Evolutionary conservation across 495 filamentous ascomycete genomes (phyloP).

Genomic region (Neurospora tetraspora): DNA sequence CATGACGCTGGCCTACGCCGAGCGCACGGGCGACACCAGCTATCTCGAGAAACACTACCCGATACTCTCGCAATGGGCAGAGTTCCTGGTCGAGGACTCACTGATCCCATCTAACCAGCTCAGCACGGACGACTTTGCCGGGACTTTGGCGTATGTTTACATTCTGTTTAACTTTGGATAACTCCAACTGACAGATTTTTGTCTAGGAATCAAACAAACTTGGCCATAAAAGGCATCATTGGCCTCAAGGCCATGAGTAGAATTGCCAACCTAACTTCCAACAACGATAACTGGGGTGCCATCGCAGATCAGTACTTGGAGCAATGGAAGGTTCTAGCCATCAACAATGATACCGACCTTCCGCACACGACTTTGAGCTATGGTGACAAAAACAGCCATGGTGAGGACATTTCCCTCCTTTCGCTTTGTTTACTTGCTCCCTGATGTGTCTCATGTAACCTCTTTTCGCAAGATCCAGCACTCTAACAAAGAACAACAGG

Average conservation of each 20-base stretch:
- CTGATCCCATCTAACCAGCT: constrained; percentile 78
- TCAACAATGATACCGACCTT: constrained; percentile 53
- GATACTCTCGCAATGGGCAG: constrained; percentile 79
- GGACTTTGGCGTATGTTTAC: constrained; percentile 47
- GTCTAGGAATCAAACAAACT: constrained; percentile 70
- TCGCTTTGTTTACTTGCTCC: background rate
- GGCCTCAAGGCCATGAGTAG: constrained; percentile 89
- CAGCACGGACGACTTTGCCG: constrained; percentile 90
- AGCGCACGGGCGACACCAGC: constrained; percentile 30
- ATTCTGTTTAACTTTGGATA: background rate
- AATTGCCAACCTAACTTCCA: constrained; percentile 53
- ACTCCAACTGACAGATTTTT: background rate
- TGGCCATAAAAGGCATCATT: constrained; percentile 88
- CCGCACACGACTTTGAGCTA: constrained; percentile 67
- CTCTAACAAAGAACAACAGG: constrained; percentile 56
- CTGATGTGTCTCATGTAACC: background rate
- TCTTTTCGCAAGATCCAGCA: background rate
- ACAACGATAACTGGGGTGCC: constrained; percentile 50
- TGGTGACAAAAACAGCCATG: constrained; percentile 30
- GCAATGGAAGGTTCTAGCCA: constrained; percentile 65
- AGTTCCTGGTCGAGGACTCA: constrained; percentile 72
- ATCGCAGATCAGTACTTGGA: constrained; percentile 63
- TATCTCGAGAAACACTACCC: constrained; percentile 50
- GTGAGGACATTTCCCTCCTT: constrained; percentile 1
- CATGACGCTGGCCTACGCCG: constrained; percentile 61